phyloP scores from a whole-genome alignment of 2,329 filamentous ascomycete species.

The Ophiocordyceps camponoti-rufipedis region DNA sequence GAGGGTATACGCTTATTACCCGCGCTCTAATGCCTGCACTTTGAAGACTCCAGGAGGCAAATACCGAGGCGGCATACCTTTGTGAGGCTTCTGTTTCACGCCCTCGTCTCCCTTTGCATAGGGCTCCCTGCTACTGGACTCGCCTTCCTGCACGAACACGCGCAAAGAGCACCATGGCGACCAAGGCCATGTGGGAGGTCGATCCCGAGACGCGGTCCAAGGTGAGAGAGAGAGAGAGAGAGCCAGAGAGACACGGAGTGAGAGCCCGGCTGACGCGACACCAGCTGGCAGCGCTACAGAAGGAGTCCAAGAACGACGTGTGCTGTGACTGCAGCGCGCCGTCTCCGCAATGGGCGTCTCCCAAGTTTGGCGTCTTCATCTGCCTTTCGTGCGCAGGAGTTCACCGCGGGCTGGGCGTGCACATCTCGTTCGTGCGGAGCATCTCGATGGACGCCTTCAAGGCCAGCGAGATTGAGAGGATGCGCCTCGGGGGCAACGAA shows the following conservation, averaged over 20 bases:
- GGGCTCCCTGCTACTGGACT: no score
- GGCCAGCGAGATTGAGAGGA: slow-evolving; percentile 74
- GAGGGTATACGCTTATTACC: not conserved
- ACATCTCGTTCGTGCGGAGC: slow-evolving; percentile 94
- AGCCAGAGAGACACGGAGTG: no score
- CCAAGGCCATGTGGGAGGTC: slow-evolving; percentile 92
- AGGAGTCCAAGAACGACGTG: slow-evolving; percentile 69
- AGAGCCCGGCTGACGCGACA: not conserved
- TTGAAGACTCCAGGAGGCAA: not conserved
- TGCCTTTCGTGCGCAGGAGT: slow-evolving; percentile 91
- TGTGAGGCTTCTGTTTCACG: not conserved
- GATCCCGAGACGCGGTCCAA: slow-evolving; percentile 94
- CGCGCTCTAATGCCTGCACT: no score
- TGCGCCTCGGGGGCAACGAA: slow-evolving; percentile 83
- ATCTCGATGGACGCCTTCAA: slow-evolving; percentile 99
- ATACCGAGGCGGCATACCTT: not conserved
- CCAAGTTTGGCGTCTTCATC: slow-evolving; percentile 98
- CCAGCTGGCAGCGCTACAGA: slow-evolving; percentile 80
- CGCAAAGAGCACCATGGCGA: slow-evolving; percentile 26
- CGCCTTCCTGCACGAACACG: not conserved
- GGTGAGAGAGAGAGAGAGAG: slow-evolving; percentile 28
- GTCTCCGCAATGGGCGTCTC: slow-evolving; percentile 92
- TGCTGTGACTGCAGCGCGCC: slow-evolving; percentile 95
- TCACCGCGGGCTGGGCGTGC: slow-evolving; percentile 85
- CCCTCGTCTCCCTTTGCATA: not conserved